These are phyloP conservation scores for Ophiocordyceps camponoti-saundersi DNA, from an alignment of 2,329 filamentous ascomycete species.

Conservation along the genomic window DNA sequence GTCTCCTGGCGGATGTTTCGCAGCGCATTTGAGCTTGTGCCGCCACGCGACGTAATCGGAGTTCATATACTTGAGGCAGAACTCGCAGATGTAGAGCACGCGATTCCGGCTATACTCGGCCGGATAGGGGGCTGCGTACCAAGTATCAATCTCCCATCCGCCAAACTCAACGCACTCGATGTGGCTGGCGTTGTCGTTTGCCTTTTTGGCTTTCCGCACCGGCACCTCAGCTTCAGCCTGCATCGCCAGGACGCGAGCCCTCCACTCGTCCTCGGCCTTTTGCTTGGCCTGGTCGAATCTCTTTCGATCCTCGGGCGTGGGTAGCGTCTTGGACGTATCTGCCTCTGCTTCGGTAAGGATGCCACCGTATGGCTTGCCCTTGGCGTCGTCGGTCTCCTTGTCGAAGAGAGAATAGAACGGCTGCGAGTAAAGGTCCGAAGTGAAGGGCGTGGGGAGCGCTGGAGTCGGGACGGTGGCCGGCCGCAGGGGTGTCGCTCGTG, in stretches of 20 bases:
- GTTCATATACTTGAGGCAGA: slow-evolving; percentile 98
- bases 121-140: slow-evolving; percentile 95
- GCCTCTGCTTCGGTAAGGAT: slow-evolving; percentile 80
- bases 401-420: slow-evolving; percentile 83
- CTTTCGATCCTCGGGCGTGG: slow-evolving; percentile 61
- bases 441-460: slow-evolving; percentile 36
- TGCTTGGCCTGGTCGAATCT: slow-evolving; percentile 82
- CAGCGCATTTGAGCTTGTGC: slow-evolving; percentile 91
- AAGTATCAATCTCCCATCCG: slow-evolving; percentile 94
- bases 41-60: slow-evolving; percentile 97
- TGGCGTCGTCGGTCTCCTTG: slow-evolving; percentile 73
- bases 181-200: slow-evolving; percentile 76
- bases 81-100: slow-evolving; percentile 97
- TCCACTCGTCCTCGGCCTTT: slow-evolving; percentile 85
- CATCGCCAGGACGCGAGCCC: slow-evolving; percentile 40
- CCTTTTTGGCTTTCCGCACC: slow-evolving; percentile 52
- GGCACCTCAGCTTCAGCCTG: slow-evolving; percentile 48
- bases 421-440: slow-evolving; percentile 46
- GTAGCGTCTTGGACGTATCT: slow-evolving; percentile 79
- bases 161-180: slow-evolving; percentile 99
- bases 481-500: slow-evolving; percentile 6
- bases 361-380: slow-evolving; percentile 88
- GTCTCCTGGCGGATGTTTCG: slow-evolving; percentile 91
- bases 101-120: slow-evolving; percentile 96
- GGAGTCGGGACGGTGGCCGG: slow-evolving; percentile 4